Conservation (phyloP, 768 basidiomycete genomes). For the Amyloporia xantha region DNA sequence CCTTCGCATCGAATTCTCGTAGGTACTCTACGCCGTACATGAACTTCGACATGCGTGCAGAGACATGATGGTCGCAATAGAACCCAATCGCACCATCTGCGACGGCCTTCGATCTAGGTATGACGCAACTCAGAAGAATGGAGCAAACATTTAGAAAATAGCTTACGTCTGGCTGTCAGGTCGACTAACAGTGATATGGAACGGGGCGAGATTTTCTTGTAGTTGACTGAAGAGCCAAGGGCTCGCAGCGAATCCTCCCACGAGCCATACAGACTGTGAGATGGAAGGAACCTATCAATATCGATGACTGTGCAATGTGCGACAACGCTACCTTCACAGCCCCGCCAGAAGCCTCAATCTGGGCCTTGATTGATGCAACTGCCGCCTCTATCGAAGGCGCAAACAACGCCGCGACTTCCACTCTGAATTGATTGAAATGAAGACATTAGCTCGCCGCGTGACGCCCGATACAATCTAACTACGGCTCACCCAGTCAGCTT, state of each 20-base stretch:
- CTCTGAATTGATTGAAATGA: conserved; percentile 15
- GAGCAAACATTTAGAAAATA: not conserved
- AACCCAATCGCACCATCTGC: conserved; percentile 82
- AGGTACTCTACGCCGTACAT: conserved; percentile 82
- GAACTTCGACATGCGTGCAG: conserved; percentile 69
- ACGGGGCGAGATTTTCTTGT: conserved; percentile 55
- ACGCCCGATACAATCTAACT: not conserved
- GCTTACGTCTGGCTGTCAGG: conserved; percentile 74
- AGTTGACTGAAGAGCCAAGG: conserved; percentile 75
- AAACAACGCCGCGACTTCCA: conserved; percentile 63
- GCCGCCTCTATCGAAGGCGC: conserved; percentile 77
- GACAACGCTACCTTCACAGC: conserved; percentile 47
- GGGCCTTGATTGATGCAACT: conserved; percentile 57
- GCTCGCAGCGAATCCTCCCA: conserved; percentile 79
- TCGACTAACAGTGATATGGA: conserved; percentile 57
- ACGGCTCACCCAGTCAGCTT: conserved; percentile 57
- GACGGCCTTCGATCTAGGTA: conserved; percentile 71
- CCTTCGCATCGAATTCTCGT: conserved; percentile 55
- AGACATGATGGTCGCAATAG: conserved; percentile 80
- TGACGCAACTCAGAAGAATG: too few relatives aligned
- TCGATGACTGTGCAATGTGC: not conserved
- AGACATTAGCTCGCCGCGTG: not conserved
- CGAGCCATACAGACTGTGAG: conserved; percentile 68
- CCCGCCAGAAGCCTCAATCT: conserved; percentile 63
- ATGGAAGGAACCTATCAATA: not conserved